Percentiles rank a stretch among this genome's conserved stretches.
These are phyloP conservation scores for Coniochaeta ligniaria DNA, from an alignment of 2,329 filamentous ascomycete genomes.

Conservation along the genomic window DNA sequence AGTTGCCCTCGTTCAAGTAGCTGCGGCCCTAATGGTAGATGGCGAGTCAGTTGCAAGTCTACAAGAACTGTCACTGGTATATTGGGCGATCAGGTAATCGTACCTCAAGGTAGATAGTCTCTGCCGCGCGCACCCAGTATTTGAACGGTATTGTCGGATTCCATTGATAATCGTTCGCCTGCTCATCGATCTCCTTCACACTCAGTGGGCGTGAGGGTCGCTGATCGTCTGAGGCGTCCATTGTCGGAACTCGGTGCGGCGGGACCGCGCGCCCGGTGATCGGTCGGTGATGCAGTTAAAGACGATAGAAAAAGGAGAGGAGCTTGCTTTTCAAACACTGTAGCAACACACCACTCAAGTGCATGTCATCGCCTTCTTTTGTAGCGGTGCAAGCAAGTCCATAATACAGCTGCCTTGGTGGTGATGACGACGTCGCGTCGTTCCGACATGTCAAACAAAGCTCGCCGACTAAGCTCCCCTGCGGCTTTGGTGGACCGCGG, in stretches of 20 bases:
- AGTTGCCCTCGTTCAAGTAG: slow-evolving; percentile 79
- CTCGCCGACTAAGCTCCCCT: neutral
- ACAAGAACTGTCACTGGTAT: neutral
- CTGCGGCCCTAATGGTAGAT: slow-evolving; percentile 59
- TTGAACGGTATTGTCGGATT: slow-evolving; percentile 68
- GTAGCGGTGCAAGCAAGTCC: neutral
- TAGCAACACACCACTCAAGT: neutral
- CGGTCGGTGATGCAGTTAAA: neutral
- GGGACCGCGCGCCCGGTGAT: neutral
- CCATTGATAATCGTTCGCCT: slow-evolving; percentile 76
- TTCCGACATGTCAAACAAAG: neutral
- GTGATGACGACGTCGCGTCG: neutral
- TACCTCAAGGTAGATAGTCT: slow-evolving; percentile 76
- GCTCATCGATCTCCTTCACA: slow-evolving; percentile 68
- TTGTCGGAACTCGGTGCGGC: neutral
- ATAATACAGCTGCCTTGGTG: neutral
- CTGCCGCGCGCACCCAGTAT: slow-evolving; percentile 75
- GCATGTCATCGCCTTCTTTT: neutral
- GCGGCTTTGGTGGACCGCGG: neutral
- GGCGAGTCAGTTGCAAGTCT: neutral
- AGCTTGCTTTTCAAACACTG: neutral
- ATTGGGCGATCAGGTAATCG: slow-evolving; percentile 20
- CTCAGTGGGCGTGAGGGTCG: slow-evolving; percentile 52
- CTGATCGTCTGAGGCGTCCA: slow-evolving; percentile 3
- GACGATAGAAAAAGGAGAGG: neutral